Percentiles rank a stretch among this genome's conserved stretches.
These are phyloP conservation scores for Vigna mungo DNA, from an alignment of 306 rosid genomes.

Conservation along the genomic window DNA sequence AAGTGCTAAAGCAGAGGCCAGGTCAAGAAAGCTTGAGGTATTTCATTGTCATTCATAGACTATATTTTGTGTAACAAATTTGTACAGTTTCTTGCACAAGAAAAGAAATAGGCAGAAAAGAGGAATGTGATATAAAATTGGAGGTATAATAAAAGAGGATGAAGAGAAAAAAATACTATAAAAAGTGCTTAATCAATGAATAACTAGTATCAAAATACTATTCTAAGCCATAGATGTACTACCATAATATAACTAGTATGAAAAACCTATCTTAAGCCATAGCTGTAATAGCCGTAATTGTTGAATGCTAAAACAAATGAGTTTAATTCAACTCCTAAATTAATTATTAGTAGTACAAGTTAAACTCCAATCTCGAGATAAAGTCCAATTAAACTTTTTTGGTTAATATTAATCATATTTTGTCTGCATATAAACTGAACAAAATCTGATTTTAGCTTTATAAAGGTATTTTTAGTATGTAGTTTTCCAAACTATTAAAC, in stretches of 20 bases:
- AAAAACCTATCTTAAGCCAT: not conserved
- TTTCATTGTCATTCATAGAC: slow-evolving; percentile 16
- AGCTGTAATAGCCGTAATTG: slow-evolving; percentile 3
- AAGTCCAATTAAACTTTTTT: not conserved
- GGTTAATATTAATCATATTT: no score
- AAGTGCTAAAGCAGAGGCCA: slow-evolving; percentile 99
- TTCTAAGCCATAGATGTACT: not conserved
- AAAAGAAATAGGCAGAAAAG: not conserved
- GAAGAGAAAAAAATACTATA: not conserved
- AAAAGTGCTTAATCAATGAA: not conserved
- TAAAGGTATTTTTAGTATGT: no score
- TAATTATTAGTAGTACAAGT: slow-evolving; percentile 3
- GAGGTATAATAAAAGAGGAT: not conserved
- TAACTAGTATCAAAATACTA: not conserved
- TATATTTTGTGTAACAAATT: not conserved
- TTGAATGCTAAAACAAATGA: slow-evolving; percentile 20
- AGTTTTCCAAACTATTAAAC: no score
- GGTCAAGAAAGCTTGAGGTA: slow-evolving; percentile 97
- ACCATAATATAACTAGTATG: not conserved
- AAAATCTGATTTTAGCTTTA: not conserved
- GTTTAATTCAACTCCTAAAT: slow-evolving; percentile 16
- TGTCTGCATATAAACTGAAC: not conserved
- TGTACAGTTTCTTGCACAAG: not conserved
- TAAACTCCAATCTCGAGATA: not conserved
- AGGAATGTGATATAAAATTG: not conserved